Conservation (phyloP, 2,329 filamentous ascomycete species). For the Berkeleyomyces rouxiae region DNA sequence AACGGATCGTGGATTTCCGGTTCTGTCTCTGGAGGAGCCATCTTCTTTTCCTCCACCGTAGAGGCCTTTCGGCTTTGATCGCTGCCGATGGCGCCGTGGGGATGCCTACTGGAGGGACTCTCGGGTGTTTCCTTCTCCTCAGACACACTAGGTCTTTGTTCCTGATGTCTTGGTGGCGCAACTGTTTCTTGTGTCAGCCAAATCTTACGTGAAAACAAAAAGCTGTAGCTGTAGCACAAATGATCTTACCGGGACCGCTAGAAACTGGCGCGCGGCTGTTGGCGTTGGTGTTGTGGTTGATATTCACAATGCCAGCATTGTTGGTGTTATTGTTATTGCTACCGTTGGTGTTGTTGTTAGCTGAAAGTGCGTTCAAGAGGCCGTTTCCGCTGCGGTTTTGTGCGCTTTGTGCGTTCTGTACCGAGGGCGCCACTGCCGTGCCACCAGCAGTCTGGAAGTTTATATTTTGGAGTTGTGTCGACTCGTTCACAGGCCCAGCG, state of each 20-base stretch:
- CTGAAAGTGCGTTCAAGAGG: slow-evolving; percentile 46
- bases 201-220: background rate
- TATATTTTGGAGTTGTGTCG: slow-evolving; percentile 2
- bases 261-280: background rate
- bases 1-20: slow-evolving; percentile 39
- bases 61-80: slow-evolving; percentile 21
- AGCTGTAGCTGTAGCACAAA: background rate
- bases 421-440: slow-evolving; percentile 15
- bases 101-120: slow-evolving; percentile 21
- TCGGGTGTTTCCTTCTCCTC: slow-evolving; percentile 26
- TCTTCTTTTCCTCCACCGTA: slow-evolving; percentile 29
- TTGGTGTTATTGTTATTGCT: background rate
- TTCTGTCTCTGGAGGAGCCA: slow-evolving; percentile 15
- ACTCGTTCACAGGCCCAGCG: slow-evolving; percentile 35
- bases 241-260: background rate
- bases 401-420: slow-evolving; percentile 18
- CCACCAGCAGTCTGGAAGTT: slow-evolving; percentile 2
- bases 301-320: background rate
- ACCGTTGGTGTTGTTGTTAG: slow-evolving; percentile 25
- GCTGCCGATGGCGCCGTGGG: slow-evolving; percentile 31
- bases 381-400: slow-evolving; percentile 38
- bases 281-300: background rate
- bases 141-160: slow-evolving; percentile 20
- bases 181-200: background rate
- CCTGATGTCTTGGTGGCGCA: slow-evolving; percentile 9